Evolutionary conservation across 495 filamentous ascomycete species (phyloP).

Genomic region (Aspergillus leporis): DNA sequence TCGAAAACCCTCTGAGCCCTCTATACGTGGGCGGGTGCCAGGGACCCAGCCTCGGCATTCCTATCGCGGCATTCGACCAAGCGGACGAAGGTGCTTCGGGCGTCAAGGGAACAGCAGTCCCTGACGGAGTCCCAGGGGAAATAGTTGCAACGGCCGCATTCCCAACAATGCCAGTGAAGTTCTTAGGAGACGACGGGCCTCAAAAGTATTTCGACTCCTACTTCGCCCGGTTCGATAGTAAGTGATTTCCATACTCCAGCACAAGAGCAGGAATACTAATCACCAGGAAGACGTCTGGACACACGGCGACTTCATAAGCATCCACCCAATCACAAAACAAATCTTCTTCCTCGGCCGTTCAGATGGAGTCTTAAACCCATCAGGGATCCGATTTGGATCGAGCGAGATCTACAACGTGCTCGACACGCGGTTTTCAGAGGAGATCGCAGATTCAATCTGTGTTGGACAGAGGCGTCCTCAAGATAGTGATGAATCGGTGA

Average conservation of each 20-base stretch:
- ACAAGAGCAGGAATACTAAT: background rate
- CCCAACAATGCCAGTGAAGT: constrained; percentile 72
- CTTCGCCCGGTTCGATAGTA: constrained; percentile 64
- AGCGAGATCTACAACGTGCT: constrained; percentile 76
- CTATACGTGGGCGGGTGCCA: constrained; percentile 72
- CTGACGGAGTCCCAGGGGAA: constrained; percentile 67
- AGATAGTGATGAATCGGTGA: constrained; percentile 71
- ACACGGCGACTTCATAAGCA: constrained; percentile 73
- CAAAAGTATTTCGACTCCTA: constrained; percentile 68
- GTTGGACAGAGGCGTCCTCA: constrained; percentile 69
- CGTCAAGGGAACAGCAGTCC: constrained; percentile 52
- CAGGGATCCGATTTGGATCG: constrained; percentile 74
- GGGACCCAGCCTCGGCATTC: constrained; percentile 61
- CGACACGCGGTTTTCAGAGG: constrained; percentile 60
- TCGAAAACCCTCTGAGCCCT: constrained; percentile 65
- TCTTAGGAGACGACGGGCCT: constrained; percentile 62
- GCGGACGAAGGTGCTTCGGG: constrained; percentile 50
- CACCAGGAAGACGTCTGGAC: constrained; percentile 62
- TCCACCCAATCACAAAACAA: constrained; percentile 65
- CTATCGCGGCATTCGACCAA: constrained; percentile 65
- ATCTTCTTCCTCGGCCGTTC: constrained; percentile 70
- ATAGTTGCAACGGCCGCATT: constrained; percentile 67
- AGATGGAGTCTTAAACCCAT: constrained; percentile 77
- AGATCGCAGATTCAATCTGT: constrained; percentile 67
- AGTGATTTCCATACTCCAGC: background rate